phyloP scores from a whole-genome alignment of 768 basidiomycete species.

The Pisolithus tinctorius region DNA sequence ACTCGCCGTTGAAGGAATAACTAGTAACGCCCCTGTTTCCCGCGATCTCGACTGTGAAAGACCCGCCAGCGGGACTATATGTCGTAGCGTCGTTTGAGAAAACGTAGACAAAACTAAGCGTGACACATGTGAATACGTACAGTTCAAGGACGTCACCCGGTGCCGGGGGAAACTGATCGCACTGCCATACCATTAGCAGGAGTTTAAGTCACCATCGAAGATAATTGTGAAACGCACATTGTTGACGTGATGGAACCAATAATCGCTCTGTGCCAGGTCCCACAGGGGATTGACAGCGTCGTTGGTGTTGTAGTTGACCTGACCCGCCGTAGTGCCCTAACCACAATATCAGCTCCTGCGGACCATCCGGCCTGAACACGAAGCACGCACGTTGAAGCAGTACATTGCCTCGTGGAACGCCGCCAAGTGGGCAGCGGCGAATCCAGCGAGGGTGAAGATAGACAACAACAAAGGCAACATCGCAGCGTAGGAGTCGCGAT shows the following conservation, averaged over 20 bases:
- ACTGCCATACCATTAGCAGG: constrained; percentile 23
- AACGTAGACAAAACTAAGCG: background rate
- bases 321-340: constrained; percentile 24
- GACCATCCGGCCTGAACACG: background rate
- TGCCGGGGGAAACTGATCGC: constrained; percentile 40
- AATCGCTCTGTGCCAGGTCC: constrained; percentile 32
- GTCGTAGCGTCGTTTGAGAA: background rate
- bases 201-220: constrained; percentile 28
- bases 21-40: constrained; percentile 45
- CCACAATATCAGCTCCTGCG: background rate
- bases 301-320: constrained; percentile 32
- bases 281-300: constrained; percentile 38
- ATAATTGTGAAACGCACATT: constrained; percentile 24
- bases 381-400: constrained; percentile 32
- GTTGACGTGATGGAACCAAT: constrained; percentile 31
- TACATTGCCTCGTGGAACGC: constrained; percentile 41
- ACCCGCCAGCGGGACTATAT: constrained; percentile 40
- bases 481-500: background rate
- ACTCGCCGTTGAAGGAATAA: constrained; percentile 35
- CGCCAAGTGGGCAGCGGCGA: constrained; percentile 35
- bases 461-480: background rate
- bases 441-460: background rate
- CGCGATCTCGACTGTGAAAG: constrained; percentile 43
- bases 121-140: constrained; percentile 16
- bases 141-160: constrained; percentile 38